Base-by-base conservation (phyloP, 2,329 filamentous ascomycete genomes). In the Calonectria pauciramosa region DNA sequence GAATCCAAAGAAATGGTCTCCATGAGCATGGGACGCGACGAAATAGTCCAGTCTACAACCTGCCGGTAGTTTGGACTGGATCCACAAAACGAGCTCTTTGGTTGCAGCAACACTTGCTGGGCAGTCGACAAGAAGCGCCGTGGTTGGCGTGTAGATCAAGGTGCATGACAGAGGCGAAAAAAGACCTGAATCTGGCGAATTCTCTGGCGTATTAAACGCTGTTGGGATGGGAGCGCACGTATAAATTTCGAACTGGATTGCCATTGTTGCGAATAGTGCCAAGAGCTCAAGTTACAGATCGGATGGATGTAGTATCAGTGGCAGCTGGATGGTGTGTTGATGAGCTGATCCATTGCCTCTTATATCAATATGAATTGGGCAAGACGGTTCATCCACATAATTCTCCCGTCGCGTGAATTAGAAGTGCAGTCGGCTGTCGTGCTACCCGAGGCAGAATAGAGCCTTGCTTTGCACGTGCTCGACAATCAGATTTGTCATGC, bases 1-100 rank as follows among this genome's bases (percentile, higher is more conserved):
- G n/a, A 71, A 66, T 13, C 68, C 68, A 8, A 71, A 34, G 44
- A 71, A 71, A 56, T 71, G 68, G 7, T 66, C 49, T 14, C 49
- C 59, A n/a, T 66, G 60, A 1, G 68, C 59, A n/a, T 71, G 60
- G 5, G 60, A 36, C 1, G 36, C n/a, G 14, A 71, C 11, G 20
- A 70, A 70, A 28, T 70, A 38, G 14, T 65, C 44, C 8, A 70
- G 23, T 10, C 11, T 36, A n/a, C 68, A 54, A 11, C 68, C 34
- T 1, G 7, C 34, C 4, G 68, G 68, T 6, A 70, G 20, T 1
- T 8, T 23, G 0, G 47, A 65, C 13, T 70, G 64, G 18, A 65
- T n/a, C 68, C 68, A 70, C n/a, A 32, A 7, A 2, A 47, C 68
- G 10, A 70, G 44, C 34, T 65, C 59, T 3, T 34, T 8, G 14